A percentile compares a stretch with the other conserved stretches of the same genome.
Conservation (phyloP, 2,329 filamentous ascomycete genomes). For the Colletotrichum spaethianum region DNA sequence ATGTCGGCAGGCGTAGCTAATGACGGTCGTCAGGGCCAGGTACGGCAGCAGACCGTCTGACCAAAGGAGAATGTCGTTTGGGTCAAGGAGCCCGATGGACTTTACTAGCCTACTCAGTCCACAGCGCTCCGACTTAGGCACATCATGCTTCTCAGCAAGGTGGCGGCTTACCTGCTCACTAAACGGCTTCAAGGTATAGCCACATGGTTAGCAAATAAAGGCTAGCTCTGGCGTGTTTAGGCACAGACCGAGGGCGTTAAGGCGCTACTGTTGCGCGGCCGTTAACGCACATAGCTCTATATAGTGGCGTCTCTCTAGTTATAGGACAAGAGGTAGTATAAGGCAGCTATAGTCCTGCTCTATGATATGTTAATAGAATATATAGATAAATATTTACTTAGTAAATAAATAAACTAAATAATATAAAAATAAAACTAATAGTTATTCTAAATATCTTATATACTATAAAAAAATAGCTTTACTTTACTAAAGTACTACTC, state of each 20-base stretch:
- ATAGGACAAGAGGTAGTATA: background rate
- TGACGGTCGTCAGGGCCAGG: background rate
- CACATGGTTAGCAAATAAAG: background rate
- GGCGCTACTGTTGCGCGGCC: background rate
- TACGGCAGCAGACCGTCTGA: background rate
- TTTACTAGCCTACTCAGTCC: slow-evolving; percentile 2
- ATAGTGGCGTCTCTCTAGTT: background rate
- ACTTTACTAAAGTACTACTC: background rate
- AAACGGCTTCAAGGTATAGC: slow-evolving; percentile 1
- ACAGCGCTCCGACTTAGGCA: background rate
- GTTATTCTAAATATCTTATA: background rate
- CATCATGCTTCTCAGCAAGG: slow-evolving; percentile 8
- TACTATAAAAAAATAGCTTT: background rate
- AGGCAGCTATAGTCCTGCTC: background rate
- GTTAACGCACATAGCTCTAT: background rate
- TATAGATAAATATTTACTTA: background rate
- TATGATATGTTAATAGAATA: background rate
- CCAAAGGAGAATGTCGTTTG: background rate
- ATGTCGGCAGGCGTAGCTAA: background rate
- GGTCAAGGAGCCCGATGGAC: background rate
- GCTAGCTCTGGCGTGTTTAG: background rate
- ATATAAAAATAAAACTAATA: background rate
- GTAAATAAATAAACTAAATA: background rate
- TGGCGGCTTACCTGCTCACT: slow-evolving; percentile 5
- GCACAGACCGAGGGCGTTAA: background rate